Percentiles rank a stretch among this genome's conserved stretches.
Conservation (phyloP, 2,329 filamentous ascomycete genomes). For the Graphilbum ipis-grandicollis region DNA sequence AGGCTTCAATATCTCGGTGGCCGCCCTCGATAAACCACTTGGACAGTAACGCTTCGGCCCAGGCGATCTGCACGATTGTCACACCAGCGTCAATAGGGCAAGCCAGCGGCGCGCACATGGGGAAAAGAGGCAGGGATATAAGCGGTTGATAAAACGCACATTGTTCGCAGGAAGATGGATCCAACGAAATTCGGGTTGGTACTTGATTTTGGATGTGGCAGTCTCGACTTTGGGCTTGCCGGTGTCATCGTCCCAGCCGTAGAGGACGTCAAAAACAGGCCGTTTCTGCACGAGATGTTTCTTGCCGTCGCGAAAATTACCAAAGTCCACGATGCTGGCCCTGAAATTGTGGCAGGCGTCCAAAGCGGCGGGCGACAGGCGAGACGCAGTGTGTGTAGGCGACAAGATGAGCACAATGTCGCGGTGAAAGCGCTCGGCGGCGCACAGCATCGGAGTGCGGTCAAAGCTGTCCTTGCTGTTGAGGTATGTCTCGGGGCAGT, state of each 20-base stretch:
- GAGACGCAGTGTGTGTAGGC: conserved; percentile 15
- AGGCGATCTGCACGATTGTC: neutral
- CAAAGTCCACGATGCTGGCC: conserved; percentile 35
- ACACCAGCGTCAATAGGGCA: no score
- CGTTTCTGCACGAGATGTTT: conserved; percentile 26
- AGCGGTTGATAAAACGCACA: conserved; percentile 10
- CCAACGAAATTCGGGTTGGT: conserved; percentile 31
- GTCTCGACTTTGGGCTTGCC: conserved; percentile 28
- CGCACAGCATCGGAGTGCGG: conserved; percentile 22
- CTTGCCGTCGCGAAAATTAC: conserved; percentile 19
- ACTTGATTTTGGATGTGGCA: conserved; percentile 24
- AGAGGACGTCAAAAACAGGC: conserved; percentile 32
- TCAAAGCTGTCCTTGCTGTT: conserved; percentile 20
- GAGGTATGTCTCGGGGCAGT: conserved; percentile 14
- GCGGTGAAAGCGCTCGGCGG: conserved; percentile 18
- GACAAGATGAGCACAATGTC: conserved; percentile 22
- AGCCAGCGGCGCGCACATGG: no score
- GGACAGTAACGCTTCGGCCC: conserved; percentile 30
- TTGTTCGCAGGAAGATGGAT: conserved; percentile 36
- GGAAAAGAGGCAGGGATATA: neutral
- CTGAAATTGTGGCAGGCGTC: conserved; percentile 29
- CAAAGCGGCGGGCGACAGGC: conserved; percentile 20
- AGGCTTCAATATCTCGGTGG: conserved; percentile 42
- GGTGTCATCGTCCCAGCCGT: conserved; percentile 27
- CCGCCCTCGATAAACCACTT: conserved; percentile 48